These are phyloP conservation scores for Suhomyces sp. DNA, from an alignment of 805 yeast species.

Conservation along the genomic window DNA sequence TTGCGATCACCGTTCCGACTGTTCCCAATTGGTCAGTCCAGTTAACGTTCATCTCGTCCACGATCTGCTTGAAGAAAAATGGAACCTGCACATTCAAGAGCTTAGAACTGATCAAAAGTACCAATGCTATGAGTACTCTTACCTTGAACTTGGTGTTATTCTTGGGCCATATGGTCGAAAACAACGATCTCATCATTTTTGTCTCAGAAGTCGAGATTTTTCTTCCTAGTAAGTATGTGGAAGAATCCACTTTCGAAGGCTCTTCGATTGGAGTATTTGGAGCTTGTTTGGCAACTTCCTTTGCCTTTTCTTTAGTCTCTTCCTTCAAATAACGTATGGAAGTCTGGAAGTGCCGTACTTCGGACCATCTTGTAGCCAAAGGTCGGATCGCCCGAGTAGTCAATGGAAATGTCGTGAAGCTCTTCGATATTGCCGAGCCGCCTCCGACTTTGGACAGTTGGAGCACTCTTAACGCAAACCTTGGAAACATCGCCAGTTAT, in stretches of 20 bases:
- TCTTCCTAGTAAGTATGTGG: slow-evolving; percentile 25
- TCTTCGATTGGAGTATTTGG: too few species aligned
- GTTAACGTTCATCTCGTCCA: slow-evolving; percentile 91
- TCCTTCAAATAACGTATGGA: too few species aligned
- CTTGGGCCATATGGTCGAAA: slow-evolving; percentile 81
- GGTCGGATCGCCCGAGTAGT: too few species aligned
- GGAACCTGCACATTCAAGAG: slow-evolving; percentile 94
- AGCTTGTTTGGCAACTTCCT: too few species aligned
- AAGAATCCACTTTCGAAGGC: slow-evolving; percentile 7
- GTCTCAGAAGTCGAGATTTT: slow-evolving; percentile 40
- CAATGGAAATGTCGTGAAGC: too few species aligned
- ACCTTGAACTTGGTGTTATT: slow-evolving; percentile 62
- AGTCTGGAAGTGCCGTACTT: too few species aligned
- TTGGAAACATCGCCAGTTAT: too few species aligned
- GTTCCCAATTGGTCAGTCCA: slow-evolving; percentile 68
- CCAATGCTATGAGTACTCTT: slow-evolving; percentile 74
- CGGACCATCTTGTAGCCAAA: too few species aligned
- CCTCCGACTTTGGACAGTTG: too few species aligned
- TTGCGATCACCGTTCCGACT: slow-evolving; percentile 62
- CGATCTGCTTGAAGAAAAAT: slow-evolving; percentile 79
- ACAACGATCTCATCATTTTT: slow-evolving; percentile 60
- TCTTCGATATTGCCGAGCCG: too few species aligned
- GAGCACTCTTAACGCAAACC: too few species aligned
- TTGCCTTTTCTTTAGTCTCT: too few species aligned
- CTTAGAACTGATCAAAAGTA: slow-evolving; percentile 76